Percentiles rank a stretch among this genome's conserved stretches.
Evolutionary conservation across 108 stramenopile genomes (phyloP).

Genomic region (Skeletonema costatum): DNA sequence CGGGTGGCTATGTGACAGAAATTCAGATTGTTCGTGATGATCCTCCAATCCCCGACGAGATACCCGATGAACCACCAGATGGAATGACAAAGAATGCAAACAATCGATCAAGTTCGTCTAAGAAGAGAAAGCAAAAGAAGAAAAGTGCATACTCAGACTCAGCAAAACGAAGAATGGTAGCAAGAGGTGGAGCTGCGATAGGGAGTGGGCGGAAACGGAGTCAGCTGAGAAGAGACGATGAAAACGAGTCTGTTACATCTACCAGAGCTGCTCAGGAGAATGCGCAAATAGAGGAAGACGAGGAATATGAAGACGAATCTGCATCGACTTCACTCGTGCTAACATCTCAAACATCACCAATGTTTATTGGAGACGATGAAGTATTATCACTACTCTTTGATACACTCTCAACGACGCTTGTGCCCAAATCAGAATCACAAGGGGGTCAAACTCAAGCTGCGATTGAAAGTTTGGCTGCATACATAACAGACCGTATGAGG

Average conservation of each 20-base stretch:
- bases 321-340: slow-evolving; percentile 9
- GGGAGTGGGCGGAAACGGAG: slow-evolving; percentile 3
- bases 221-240: neutral
- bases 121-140: neutral
- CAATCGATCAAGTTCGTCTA: neutral
- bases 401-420: slow-evolving; percentile 16
- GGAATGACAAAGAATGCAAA: neutral
- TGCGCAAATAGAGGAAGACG: slow-evolving; percentile 15
- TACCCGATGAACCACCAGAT: neutral
- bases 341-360: slow-evolving; percentile 20
- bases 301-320: slow-evolving; percentile 2
- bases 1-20: slow-evolving; percentile 17
- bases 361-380: slow-evolving; percentile 28
- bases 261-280: neutral
- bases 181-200: slow-evolving; percentile 23
- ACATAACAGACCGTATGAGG: slow-evolving; percentile 23
- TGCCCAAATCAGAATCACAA: slow-evolving; percentile 22
- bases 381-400: slow-evolving; percentile 16
- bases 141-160: slow-evolving; percentile 5
- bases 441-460: slow-evolving; percentile 29
- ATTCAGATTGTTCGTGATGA: slow-evolving; percentile 24
- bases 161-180: neutral
- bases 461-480: slow-evolving; percentile 8
- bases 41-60: neutral
- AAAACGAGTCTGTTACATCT: neutral